Evolutionary conservation across 2,329 filamentous ascomycete genomes (phyloP).

Genomic region (Penicillium sp.): DNA sequence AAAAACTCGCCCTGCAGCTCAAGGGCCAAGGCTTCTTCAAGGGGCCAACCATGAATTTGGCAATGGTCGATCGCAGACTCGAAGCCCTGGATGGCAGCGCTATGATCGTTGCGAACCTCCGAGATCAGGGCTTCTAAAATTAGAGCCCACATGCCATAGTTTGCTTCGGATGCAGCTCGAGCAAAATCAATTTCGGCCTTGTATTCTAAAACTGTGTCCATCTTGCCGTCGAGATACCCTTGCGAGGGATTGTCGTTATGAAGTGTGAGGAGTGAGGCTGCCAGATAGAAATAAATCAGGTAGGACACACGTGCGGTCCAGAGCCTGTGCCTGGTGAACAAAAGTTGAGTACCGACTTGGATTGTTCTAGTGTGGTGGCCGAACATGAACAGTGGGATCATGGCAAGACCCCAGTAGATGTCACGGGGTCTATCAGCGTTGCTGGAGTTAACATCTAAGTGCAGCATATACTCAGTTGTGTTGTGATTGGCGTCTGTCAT

Average conservation of each 20-base stretch:
- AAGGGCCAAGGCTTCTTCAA: constrained; percentile 53
- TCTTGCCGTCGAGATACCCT: constrained; percentile 39
- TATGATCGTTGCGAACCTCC: constrained; percentile 42
- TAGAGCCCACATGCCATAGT: constrained; percentile 52
- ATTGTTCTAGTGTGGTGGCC: constrained; percentile 41
- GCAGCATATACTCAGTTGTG: constrained; percentile 42
- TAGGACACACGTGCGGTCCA: constrained; percentile 41
- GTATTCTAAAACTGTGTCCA: constrained; percentile 44
- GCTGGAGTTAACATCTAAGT: constrained; percentile 37
- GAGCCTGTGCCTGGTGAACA: constrained; percentile 36
- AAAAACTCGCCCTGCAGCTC: constrained; percentile 55
- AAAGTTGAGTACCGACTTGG: constrained; percentile 35
- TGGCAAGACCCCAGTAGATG: constrained; percentile 46
- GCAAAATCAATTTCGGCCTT: constrained; percentile 47
- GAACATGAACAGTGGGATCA: constrained; percentile 41
- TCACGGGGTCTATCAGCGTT: constrained; percentile 48
- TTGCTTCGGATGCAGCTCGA: constrained; percentile 48
- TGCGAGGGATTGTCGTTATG: constrained; percentile 37
- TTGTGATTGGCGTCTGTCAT: constrained; percentile 50
- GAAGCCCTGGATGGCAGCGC: constrained; percentile 40
- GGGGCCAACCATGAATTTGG: constrained; percentile 48
- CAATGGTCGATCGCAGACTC: constrained; percentile 54
- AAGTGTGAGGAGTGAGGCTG: constrained; percentile 37
- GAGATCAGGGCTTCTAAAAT: constrained; percentile 49
- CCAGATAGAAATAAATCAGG: constrained; percentile 40